A percentile compares a stretch with the other conserved stretches of the same genome.
These are phyloP conservation scores for Lactarius tabidus DNA, from an alignment of 768 basidiomycete genomes.

Conservation along the genomic window DNA sequence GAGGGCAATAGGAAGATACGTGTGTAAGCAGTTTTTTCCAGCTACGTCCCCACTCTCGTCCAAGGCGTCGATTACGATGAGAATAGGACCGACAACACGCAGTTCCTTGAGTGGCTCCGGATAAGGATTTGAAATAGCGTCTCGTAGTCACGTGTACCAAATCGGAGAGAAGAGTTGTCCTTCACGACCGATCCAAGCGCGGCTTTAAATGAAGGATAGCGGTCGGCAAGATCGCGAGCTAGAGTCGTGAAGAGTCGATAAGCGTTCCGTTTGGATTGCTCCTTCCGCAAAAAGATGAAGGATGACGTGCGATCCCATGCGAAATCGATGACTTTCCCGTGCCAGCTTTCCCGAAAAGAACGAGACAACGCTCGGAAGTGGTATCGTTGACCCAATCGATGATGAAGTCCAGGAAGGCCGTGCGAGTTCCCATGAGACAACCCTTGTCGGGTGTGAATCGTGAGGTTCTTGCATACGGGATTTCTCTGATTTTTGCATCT, in stretches of 20 bases:
- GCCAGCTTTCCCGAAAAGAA: background rate
- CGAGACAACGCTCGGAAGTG: background rate
- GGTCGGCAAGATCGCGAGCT: background rate
- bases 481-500: background rate
- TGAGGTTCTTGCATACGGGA: background rate
- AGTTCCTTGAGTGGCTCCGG: background rate
- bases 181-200: background rate
- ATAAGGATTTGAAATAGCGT: background rate
- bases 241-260: conserved; percentile 5
- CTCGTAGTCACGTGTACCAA: background rate
- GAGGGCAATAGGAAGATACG: background rate
- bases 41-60: background rate
- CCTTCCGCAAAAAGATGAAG: background rate
- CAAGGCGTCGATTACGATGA: background rate
- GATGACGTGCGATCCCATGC: background rate
- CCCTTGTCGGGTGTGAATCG: background rate
- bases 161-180: background rate
- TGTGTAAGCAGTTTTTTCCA: background rate
- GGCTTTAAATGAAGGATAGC: background rate
- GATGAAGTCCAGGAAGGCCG: background rate
- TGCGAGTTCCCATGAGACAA: background rate
- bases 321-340: background rate
- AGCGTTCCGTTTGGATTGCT: background rate
- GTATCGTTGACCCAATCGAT: background rate
- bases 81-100: background rate